Evolutionary conservation across 2,329 filamentous ascomycete genomes (phyloP), one percentile per base, ranked within the genome.

Genomic region (Talaromyces sp.): DNA sequence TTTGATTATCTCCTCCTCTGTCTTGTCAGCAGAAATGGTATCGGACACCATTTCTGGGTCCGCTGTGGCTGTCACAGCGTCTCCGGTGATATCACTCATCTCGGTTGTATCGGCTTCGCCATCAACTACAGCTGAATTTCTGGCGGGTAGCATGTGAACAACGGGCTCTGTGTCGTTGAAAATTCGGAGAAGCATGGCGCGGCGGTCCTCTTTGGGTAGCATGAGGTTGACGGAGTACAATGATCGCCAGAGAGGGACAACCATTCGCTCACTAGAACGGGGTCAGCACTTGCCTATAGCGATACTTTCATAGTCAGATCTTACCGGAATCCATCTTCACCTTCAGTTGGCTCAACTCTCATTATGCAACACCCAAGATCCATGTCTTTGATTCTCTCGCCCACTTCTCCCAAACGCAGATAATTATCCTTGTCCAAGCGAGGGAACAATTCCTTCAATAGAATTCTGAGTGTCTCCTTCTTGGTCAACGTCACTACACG

Each of bases 391-490:
- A 96, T 90, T 61, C 89, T 86, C 79, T 93, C 90, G 67, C 92
- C 93, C 67, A 98, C 94, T 82, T 98, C 95, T 67, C 90, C 90
- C 41, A 97, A 86, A 58, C 87, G 84, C 75, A 87, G 85, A 87
- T 89, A 93, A 65, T 87, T 89, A 62, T 89, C 87, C 66, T 89
- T 87, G 67, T 87, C 84, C 67, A 98, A 88, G 75, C 92, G 93
- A 61, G 94, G 93, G 81, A 99, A 99, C 92, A 99, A 97, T 80
- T 99, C 94, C 62, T 93, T 89, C 57, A 99, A 86, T 25, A 99
- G 86, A 73, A 86, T 89, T 67, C 87, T 87, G 68, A 99, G 85
- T 0, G 93, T 98, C 70, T 90, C 86, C 81, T 91, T 89, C 76
- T 90, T 89, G 70, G 85, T 87, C 63, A 97, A 83, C 62, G 86